These are phyloP conservation scores for Cercospora zeina DNA, from an alignment of 2,329 filamentous ascomycete genomes.

Conservation along the genomic window DNA sequence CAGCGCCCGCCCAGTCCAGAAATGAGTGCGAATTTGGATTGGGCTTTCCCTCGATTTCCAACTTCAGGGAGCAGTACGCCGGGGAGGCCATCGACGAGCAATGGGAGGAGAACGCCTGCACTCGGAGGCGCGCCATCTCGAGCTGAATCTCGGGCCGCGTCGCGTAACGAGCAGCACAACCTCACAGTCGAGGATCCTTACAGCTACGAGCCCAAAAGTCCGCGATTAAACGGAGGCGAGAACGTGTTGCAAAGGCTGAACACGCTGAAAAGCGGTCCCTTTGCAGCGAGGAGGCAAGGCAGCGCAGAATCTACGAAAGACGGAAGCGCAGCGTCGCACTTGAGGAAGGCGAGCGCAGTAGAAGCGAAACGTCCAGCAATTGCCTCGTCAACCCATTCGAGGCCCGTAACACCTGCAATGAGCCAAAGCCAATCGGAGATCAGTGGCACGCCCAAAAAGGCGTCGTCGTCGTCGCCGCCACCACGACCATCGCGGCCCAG, in stretches of 20 bases:
- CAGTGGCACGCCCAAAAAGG: conserved; percentile 24
- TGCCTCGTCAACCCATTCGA: conserved; percentile 19
- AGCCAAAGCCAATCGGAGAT: conserved; percentile 8
- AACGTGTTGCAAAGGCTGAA: conserved; percentile 60
- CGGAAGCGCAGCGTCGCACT: conserved; percentile 10
- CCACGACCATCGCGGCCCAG: conserved; percentile 37
- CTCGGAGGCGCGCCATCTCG: conserved; percentile 18
- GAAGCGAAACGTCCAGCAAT: conserved; percentile 22
- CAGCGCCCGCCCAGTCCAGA: conserved; percentile 45
- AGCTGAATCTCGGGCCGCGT: conserved; percentile 31
- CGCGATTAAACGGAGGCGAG: conserved; percentile 41
- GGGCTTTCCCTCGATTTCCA: conserved; percentile 58
- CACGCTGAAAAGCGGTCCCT: conserved; percentile 63
- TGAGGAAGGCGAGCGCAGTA: conserved; percentile 26
- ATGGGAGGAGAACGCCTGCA: conserved; percentile 32
- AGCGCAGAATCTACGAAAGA: conserved; percentile 23
- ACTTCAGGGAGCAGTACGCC: conserved; percentile 19
- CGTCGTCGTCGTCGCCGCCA: conserved; percentile 34
- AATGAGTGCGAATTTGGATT: conserved; percentile 49
- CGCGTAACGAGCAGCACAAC: conserved; percentile 28
- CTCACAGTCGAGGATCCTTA: conserved; percentile 24
- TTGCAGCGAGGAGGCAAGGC: conserved; percentile 46
- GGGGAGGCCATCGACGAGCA: conserved; percentile 32
- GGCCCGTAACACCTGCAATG: conserved; percentile 16
- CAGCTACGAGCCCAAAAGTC: conserved; percentile 46